phyloP scores from a whole-genome alignment of 2,329 filamentous ascomycete species.

The Xenoacremonium recifei region DNA sequence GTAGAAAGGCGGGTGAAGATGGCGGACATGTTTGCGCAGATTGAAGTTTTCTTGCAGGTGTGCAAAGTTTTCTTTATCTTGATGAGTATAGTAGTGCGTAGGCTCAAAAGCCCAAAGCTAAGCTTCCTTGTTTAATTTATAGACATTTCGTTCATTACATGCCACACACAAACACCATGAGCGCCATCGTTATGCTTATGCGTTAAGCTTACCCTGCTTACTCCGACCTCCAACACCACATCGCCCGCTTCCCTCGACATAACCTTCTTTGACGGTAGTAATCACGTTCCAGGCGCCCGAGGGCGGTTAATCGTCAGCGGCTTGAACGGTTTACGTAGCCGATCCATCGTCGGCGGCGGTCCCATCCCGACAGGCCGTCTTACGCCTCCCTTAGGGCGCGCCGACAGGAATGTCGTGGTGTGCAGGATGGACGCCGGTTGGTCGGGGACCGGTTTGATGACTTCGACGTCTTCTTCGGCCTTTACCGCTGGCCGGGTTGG shows the following conservation, averaged over 20 bases:
- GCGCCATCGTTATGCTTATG: conserved; percentile 10
- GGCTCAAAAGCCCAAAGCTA: too few relatives aligned
- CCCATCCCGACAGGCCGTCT: conserved; percentile 45
- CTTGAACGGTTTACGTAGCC: conserved; percentile 55
- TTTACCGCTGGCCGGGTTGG: conserved; percentile 37
- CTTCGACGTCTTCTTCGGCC: conserved; percentile 17
- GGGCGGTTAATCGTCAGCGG: conserved; percentile 52
- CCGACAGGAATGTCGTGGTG: conserved; percentile 47
- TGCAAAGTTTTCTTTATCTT: background rate
- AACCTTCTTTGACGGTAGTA: background rate
- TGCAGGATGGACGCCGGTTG: conserved; percentile 47
- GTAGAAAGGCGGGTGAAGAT: conserved; percentile 17
- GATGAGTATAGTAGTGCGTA: too few relatives aligned
- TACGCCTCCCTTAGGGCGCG: conserved; percentile 35
- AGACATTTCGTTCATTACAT: too few relatives aligned
- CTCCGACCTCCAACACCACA: conserved; percentile 1
- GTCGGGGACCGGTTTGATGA: conserved; percentile 27
- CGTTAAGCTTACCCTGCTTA: conserved; percentile 4
- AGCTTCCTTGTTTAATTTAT: too few relatives aligned
- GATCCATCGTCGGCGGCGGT: conserved; percentile 48
- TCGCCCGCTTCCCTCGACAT: background rate
- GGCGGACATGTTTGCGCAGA: conserved; percentile 15
- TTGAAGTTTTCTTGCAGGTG: background rate
- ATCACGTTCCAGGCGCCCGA: conserved; percentile 17
- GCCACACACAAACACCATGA: background rate